Evolutionary conservation across 352 stramenopile species (phyloP).

Genomic region (Phytophthora idaei): DNA sequence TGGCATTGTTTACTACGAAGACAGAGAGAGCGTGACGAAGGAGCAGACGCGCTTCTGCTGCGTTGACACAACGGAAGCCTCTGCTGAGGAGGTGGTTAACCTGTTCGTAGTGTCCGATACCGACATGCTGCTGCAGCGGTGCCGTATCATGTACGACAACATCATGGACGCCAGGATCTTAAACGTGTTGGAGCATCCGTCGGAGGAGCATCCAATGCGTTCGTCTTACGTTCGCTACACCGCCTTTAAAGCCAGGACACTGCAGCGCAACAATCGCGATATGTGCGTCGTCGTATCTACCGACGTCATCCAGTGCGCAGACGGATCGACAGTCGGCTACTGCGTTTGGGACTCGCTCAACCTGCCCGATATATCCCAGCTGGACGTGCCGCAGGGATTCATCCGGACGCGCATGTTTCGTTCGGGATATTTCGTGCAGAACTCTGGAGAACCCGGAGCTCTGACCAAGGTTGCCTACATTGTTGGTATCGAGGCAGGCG

Average conservation of each 20-base stretch:
- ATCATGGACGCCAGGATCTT: slow-evolving; percentile 44
- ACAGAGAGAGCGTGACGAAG: slow-evolving; percentile 39
- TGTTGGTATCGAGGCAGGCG: slow-evolving; percentile 48
- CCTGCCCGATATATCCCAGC: slow-evolving; percentile 36
- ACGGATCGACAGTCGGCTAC: slow-evolving; percentile 53
- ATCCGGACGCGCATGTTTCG: slow-evolving; percentile 48
- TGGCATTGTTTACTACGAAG: slow-evolving; percentile 46
- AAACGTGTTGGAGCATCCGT: slow-evolving; percentile 43
- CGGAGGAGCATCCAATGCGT: slow-evolving; percentile 33
- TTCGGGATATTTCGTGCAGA: slow-evolving; percentile 50
- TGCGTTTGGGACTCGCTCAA: slow-evolving; percentile 61
- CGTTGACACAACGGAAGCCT: slow-evolving; percentile 35
- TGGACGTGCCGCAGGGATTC: slow-evolving; percentile 41
- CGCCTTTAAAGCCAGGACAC: slow-evolving; percentile 38
- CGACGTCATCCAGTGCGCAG: slow-evolving; percentile 37
- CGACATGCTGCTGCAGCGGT: slow-evolving; percentile 43
- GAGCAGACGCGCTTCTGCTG: slow-evolving; percentile 49
- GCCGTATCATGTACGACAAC: slow-evolving; percentile 52
- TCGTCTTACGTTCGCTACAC: slow-evolving; percentile 57
- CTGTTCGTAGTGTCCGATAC: slow-evolving; percentile 46
- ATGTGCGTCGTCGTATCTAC: slow-evolving; percentile 55
- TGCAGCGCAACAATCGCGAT: slow-evolving; percentile 44
- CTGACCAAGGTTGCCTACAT: slow-evolving; percentile 46
- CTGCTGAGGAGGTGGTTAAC: slow-evolving; percentile 41
- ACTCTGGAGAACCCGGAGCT: slow-evolving; percentile 31